Percentiles rank a stretch among this genome's conserved stretches.
phyloP scores from a whole-genome alignment of 306 rosid species.

The Prunus persica region DNA sequence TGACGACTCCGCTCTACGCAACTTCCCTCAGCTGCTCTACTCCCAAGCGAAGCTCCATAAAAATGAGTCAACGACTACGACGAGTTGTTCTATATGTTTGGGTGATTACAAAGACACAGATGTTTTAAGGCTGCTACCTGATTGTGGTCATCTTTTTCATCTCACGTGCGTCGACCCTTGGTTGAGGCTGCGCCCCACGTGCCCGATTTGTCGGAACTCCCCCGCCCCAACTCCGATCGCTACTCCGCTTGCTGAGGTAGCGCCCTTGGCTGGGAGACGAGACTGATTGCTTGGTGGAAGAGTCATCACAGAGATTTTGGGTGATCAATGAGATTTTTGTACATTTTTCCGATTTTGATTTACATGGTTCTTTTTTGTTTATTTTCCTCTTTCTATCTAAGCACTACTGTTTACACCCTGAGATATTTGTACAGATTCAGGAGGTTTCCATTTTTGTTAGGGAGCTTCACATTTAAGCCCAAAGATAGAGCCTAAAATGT shows the following conservation, averaged over 20 bases:
- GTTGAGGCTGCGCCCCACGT: slow-evolving; percentile 16
- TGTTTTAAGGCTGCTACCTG: slow-evolving; percentile 20
- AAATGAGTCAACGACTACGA: not conserved
- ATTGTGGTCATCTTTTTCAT: slow-evolving; percentile 32
- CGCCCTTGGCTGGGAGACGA: slow-evolving; percentile 1
- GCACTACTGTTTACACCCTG: no score
- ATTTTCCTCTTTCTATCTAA: no score
- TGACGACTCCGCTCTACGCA: no score
- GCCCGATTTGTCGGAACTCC: slow-evolving; percentile 20
- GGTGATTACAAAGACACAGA: slow-evolving; percentile 22
- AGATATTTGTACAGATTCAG: no score
- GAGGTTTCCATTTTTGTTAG: no score
- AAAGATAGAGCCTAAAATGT: no score
- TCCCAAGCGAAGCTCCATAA: not conserved
- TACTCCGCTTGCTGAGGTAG: slow-evolving; percentile 21
- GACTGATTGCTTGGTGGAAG: not conserved
- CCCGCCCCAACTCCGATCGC: slow-evolving; percentile 13
- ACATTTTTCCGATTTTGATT: no score
- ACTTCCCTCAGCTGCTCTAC: slow-evolving; percentile 12
- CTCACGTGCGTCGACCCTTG: slow-evolving; percentile 23
- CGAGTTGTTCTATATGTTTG: slow-evolving; percentile 19
- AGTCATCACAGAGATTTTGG: no score
- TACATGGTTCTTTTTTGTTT: no score
- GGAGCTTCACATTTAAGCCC: no score
- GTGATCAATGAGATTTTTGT: no score